Percentiles rank a stretch among this genome's conserved stretches.
phyloP scores from a whole-genome alignment of 805 yeast genomes.

The Scheffersomyces amazonensis region DNA sequence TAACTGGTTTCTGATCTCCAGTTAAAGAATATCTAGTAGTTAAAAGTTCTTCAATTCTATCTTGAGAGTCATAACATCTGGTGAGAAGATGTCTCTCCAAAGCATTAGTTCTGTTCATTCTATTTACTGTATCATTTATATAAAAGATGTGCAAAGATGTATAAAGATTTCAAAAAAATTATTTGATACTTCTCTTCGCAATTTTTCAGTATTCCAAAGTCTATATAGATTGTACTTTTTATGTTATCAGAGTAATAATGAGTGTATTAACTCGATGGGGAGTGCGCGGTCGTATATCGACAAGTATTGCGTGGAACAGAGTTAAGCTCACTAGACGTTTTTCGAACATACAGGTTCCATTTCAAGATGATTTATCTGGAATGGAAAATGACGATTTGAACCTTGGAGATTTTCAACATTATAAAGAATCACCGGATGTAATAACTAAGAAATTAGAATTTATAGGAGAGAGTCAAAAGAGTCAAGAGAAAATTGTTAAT shows the following conservation, averaged over 20 bases:
- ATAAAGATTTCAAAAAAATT: neutral
- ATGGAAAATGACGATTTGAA: constrained; percentile 34
- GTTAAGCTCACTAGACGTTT: constrained; percentile 7
- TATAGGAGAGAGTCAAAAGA: neutral
- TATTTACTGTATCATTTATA: no score
- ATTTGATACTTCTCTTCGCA: neutral
- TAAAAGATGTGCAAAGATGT: neutral
- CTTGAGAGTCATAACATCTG: constrained; percentile 38
- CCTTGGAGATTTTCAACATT: constrained; percentile 37
- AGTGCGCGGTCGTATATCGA: no score
- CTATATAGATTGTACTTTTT: no score
- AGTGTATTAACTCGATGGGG: no score
- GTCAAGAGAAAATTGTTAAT: neutral
- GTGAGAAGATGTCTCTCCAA: constrained; percentile 46
- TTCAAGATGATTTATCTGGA: constrained; percentile 35
- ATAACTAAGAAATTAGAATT: constrained; percentile 13
- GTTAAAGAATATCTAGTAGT: constrained; percentile 43
- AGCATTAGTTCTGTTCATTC: constrained; percentile 36
- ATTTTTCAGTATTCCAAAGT: neutral
- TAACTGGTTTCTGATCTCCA: constrained; percentile 47
- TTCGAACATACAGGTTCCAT: constrained; percentile 27
- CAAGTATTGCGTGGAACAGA: no score
- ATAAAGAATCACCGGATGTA: constrained; percentile 28
- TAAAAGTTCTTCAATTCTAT: constrained; percentile 37
- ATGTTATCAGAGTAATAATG: no score